Conservation (phyloP, 2,329 filamentous ascomycete genomes). For the Arthrobotrys conoides region DNA sequence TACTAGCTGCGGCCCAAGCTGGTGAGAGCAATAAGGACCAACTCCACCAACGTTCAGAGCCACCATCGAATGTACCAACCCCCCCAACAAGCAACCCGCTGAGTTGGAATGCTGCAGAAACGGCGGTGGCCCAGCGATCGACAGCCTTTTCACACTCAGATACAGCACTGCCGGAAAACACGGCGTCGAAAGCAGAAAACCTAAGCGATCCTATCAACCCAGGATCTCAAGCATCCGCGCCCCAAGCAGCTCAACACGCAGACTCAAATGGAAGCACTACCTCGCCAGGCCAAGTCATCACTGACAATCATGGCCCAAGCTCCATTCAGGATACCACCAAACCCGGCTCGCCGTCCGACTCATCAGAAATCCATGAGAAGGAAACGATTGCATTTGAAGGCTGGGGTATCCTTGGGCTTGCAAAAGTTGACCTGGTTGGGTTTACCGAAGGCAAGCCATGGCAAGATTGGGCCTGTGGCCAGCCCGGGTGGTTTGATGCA, state of each 20-base stretch:
- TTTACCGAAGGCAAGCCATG: constrained; percentile 50
- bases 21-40: constrained; percentile 45
- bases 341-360: constrained; percentile 45
- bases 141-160: constrained; percentile 43
- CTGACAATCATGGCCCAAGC: constrained; percentile 4
- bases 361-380: constrained; percentile 55
- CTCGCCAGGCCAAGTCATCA: neutral
- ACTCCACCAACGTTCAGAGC: constrained; percentile 48
- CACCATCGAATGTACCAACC: constrained; percentile 44
- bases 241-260: constrained; percentile 5
- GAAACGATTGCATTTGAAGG: constrained; percentile 52
- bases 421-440: constrained; percentile 55
- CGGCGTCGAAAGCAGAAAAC: constrained; percentile 25
- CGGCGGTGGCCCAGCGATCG: constrained; percentile 21
- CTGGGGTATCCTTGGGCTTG: constrained; percentile 50
- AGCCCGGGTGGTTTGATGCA: constrained; percentile 58
- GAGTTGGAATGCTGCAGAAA: constrained; percentile 37
- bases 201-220: neutral
- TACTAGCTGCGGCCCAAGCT: constrained; percentile 51
- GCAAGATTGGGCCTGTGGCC: constrained; percentile 53
- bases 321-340: constrained; percentile 22
- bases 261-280: constrained; percentile 37
- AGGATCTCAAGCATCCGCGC: neutral
- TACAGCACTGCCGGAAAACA: constrained; percentile 30
- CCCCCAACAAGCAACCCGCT: constrained; percentile 41